phyloP scores from a whole-genome alignment of 305 asterid species.

The Fraxinus baroniana region DNA sequence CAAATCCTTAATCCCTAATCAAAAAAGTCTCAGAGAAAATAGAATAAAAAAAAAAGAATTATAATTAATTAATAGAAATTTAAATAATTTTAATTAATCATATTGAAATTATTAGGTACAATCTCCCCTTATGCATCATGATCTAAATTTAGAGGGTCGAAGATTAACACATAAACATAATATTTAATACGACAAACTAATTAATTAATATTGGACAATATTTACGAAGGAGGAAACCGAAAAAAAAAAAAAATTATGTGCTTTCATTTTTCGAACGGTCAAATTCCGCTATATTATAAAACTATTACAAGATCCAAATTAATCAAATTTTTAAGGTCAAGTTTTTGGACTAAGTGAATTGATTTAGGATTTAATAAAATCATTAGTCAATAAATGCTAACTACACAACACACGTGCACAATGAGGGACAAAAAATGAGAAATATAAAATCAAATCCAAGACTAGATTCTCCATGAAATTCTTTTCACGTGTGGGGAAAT shows the following conservation, averaged over 20 bases:
- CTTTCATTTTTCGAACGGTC: neutral
- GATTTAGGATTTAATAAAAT: neutral
- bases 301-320: neutral
- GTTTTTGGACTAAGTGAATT: neutral
- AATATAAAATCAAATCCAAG: neutral
- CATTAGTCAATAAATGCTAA: neutral
- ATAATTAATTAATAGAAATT: too few relatives aligned
- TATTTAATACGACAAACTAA: neutral
- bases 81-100: neutral
- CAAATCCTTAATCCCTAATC: too few relatives aligned
- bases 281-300: neutral
- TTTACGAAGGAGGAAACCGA: neutral
- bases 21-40: neutral
- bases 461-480: neutral
- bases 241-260: neutral
- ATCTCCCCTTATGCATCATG: neutral
- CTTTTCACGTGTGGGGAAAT: neutral
- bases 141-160: neutral
- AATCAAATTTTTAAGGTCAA: neutral
- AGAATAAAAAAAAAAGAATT: too few relatives aligned
- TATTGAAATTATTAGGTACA: too few relatives aligned
- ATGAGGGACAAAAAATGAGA: neutral
- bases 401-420: neutral
- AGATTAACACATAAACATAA: neutral
- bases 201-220: neutral